phyloP scores from a whole-genome alignment of 2,329 filamentous ascomycete species.

The Trichoderma asperellum region DNA sequence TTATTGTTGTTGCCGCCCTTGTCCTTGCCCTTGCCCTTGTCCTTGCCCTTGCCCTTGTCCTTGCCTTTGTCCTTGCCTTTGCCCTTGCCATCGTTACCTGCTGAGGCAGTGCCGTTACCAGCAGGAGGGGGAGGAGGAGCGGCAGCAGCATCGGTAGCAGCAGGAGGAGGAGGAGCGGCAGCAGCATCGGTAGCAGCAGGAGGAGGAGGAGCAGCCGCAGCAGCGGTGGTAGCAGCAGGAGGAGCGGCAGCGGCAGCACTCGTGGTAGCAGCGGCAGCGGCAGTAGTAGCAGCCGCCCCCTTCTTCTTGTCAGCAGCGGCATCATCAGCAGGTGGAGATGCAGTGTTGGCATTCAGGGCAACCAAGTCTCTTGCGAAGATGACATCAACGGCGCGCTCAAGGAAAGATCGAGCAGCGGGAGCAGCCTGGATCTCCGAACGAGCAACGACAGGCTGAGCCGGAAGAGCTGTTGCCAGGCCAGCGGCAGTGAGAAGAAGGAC shows the following conservation, averaged over 20 bases:
- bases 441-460: slow-evolving; percentile 23
- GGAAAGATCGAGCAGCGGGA: not conserved
- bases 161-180: not conserved
- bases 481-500: slow-evolving; percentile 37
- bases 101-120: slow-evolving; percentile 6
- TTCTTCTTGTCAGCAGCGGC: not conserved
- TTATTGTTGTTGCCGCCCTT: slow-evolving; percentile 16
- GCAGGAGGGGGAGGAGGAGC: not conserved
- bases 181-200: not conserved
- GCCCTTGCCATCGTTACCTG: slow-evolving; percentile 25
- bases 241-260: slow-evolving; percentile 1
- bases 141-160: not conserved
- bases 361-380: not conserved
- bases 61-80: slow-evolving; percentile 12
- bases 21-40: slow-evolving; percentile 25
- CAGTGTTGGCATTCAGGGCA: slow-evolving; percentile 24
- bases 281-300: not conserved
- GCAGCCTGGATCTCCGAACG: not conserved
- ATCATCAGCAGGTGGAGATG: not conserved
- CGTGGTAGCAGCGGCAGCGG: slow-evolving; percentile 1
- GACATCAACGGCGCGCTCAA: slow-evolving; percentile 2
- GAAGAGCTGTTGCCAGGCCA: slow-evolving; percentile 40
- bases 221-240: not conserved
- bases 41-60: slow-evolving; percentile 14
- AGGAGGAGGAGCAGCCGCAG: not conserved